A percentile compares a stretch with the other conserved stretches of the same genome.
Conservation (phyloP, 371 early-diverging fungal genomes). For the Cokeromyces recurvatus region DNA sequence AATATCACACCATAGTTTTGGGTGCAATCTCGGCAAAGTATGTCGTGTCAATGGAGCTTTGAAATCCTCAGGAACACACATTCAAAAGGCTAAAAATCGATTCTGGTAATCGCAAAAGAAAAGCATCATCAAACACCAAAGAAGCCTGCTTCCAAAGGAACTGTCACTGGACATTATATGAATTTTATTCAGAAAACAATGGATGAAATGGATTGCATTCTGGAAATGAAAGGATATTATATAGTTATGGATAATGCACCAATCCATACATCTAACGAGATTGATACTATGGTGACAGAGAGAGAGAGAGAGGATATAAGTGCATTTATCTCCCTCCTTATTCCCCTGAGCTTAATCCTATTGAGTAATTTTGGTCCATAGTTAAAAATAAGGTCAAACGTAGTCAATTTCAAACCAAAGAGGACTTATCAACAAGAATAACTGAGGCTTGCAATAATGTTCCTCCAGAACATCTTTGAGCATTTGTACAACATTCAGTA, state of each 20-base stretch:
- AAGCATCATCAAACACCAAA: conserved; percentile 9
- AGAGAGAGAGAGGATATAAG: conserved; percentile 3
- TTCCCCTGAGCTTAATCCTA: conserved; percentile 10
- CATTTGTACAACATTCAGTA: conserved; percentile 8
- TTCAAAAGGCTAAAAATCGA: conserved; percentile 8
- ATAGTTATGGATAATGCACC: conserved; percentile 17
- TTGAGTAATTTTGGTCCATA: not conserved
- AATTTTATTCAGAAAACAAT: conserved; percentile 13
- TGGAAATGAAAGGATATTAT: conserved; percentile 17
- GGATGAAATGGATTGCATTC: conserved; percentile 17
- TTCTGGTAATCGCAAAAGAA: conserved; percentile 6
- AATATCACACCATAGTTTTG: conserved; percentile 8
- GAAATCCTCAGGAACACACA: conserved; percentile 5
- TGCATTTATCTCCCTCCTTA: conserved; percentile 7
- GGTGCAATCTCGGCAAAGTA: conserved; percentile 9
- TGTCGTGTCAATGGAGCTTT: conserved; percentile 14
- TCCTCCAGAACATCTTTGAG: not conserved
- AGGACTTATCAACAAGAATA: conserved; percentile 5
- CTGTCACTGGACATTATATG: conserved; percentile 9
- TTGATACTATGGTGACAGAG: conserved; percentile 8
- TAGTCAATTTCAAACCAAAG: conserved; percentile 1
- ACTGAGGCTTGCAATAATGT: conserved; percentile 5
- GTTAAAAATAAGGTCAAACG: conserved; percentile 1
- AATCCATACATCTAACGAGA: conserved; percentile 10
- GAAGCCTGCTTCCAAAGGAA: conserved; percentile 5